phyloP scores from a whole-genome alignment of 176 grass and related monocot genomes.

The Bolboschoenus planiculmis region DNA sequence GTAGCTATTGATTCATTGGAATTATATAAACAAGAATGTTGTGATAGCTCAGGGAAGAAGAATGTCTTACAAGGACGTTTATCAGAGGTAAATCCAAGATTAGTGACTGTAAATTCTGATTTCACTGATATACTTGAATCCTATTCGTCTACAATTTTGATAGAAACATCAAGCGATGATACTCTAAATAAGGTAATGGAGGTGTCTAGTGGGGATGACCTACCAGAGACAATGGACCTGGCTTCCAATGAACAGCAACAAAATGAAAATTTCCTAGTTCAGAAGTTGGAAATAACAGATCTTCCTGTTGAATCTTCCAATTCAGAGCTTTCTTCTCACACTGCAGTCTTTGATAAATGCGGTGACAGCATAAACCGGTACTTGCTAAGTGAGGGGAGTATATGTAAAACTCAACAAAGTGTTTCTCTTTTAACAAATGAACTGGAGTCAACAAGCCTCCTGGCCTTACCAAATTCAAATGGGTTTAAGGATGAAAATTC shows the following conservation, averaged over 20 bases:
- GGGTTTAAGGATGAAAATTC: conserved; percentile 4
- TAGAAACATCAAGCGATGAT: not conserved
- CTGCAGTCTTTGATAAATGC: not conserved
- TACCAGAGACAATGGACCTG: not conserved
- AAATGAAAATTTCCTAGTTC: not conserved
- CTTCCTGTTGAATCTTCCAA: not conserved
- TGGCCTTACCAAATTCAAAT: conserved; percentile 25
- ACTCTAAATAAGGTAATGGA: not conserved
- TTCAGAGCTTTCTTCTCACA: not conserved
- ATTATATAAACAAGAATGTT: conserved; percentile 3
- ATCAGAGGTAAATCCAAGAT: conserved; percentile 1
- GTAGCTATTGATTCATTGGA: not conserved
- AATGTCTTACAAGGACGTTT: not conserved
- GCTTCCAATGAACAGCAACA: not conserved
- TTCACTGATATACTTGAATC: not conserved
- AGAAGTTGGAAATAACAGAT: not conserved
- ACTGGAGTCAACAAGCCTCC: conserved; percentile 1
- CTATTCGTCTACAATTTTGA: not conserved
- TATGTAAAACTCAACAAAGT: not conserved
- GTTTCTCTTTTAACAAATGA: conserved; percentile 15
- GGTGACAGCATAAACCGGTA: not conserved
- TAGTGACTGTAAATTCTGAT: conserved; percentile 9
- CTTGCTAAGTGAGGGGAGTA: not conserved
- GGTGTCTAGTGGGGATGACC: not conserved
- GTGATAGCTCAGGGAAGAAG: not conserved